Base-by-base conservation (phyloP, 2,329 filamentous ascomycete genomes). In the Paracamarosporium sp. region DNA sequence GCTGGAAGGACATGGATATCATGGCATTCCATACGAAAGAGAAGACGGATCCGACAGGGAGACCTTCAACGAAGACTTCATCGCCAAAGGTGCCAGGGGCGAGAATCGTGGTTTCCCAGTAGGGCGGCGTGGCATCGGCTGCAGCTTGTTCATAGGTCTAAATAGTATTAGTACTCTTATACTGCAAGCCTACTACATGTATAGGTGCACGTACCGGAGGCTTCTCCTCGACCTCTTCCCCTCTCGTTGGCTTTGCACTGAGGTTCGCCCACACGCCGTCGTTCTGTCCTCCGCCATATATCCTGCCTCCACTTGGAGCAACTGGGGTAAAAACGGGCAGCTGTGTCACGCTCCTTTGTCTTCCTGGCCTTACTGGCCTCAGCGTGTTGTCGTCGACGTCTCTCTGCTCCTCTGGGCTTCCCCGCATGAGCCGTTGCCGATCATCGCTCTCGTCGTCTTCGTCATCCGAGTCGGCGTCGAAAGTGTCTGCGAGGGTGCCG, bases 31-130 rank as follows among this genome's bases (percentile, higher is more conserved):
- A 96, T 66, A 94, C 81, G 70, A 96, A 96, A 60, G 88, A 90
- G 80, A 96, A 96, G 60, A 95, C 81, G 47, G 91, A 93, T 63
- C 92, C 92, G 52, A 96, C 95, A 3, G 96, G 93, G 72, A 99
- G 89, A 68, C 95, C 95, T 74, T 99, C 95, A 56, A 99, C 91
- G 72, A 95, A 99, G 46, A 99, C 94, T 76, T 99, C 95, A 73
- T 98, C 93, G 36, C 89, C 87, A n/a, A 90, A 91, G 64, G 95
- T 87, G 54, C 94, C 95, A 0, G 95, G 95, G 0, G 93, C 94
- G 50, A 99, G 86, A 64, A 99, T 97, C 0, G 95, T 98, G 5
- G 95, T 99, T 81, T 99, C 95, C 95, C 95, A 99, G 79, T 99
- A 99, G 0, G 95, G 95, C 1, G 95, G 95, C 46, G 95, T 95